These are phyloP conservation scores for Paramyrothecium roridum DNA, from an alignment of 2,329 filamentous ascomycete genomes.

Conservation along the genomic window DNA sequence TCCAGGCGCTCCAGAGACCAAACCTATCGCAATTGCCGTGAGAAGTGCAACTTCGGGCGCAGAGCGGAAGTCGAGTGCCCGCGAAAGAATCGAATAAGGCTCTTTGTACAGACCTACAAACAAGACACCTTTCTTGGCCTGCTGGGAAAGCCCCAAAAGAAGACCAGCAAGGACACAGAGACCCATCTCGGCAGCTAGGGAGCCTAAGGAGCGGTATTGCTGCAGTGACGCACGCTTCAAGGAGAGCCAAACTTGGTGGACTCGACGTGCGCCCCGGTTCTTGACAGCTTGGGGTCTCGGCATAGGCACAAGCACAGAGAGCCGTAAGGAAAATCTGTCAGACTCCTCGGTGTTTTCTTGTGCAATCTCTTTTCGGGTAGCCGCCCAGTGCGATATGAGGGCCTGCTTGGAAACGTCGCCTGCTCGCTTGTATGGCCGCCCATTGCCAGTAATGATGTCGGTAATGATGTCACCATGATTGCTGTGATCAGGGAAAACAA, in stretches of 20 bases:
- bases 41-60: constrained; percentile 52
- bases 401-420: constrained; percentile 45
- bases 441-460: constrained; percentile 60
- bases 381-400: constrained; percentile 46
- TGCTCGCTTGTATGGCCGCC: constrained; percentile 42
- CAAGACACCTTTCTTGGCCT: constrained; percentile 45
- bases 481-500: constrained; percentile 42
- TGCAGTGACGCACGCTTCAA: constrained; percentile 51
- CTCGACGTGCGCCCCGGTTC: constrained; percentile 44
- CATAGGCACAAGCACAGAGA: not conserved
- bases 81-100: constrained; percentile 49
- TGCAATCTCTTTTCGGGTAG: constrained; percentile 17
- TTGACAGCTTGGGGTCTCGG: constrained; percentile 36
- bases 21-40: constrained; percentile 50
- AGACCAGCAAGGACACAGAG: constrained; percentile 49
- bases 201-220: constrained; percentile 49
- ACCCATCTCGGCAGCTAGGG: constrained; percentile 52
- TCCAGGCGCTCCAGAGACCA: constrained; percentile 48
- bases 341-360: constrained; percentile 10
- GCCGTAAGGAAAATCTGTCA: constrained; percentile 14
- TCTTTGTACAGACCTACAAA: constrained; percentile 50
- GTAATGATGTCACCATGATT: constrained; percentile 58
- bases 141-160: constrained; percentile 51
- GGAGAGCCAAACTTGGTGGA: constrained; percentile 50
- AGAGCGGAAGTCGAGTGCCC: constrained; percentile 45